Percentiles rank a stretch among this genome's conserved stretches.
phyloP scores from a whole-genome alignment of 495 filamentous ascomycete genomes.

The Penicillium diatomitis region DNA sequence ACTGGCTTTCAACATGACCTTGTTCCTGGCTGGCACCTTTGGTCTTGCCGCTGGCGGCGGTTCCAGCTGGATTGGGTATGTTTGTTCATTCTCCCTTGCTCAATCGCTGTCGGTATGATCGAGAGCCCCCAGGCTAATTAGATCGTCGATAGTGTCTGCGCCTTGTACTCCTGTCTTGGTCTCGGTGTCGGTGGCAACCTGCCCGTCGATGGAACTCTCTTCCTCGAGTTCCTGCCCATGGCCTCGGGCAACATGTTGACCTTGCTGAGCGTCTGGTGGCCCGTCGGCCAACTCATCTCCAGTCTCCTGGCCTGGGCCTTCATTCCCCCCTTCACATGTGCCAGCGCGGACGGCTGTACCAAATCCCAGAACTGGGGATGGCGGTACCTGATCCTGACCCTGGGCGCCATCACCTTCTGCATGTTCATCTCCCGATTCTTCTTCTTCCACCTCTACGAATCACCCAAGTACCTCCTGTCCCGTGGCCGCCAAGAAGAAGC shows the following conservation, averaged over 20 bases:
- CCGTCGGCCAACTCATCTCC: constrained; percentile 45
- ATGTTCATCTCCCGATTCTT: constrained; percentile 66
- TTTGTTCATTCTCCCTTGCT: neutral
- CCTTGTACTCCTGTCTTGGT: constrained; percentile 41
- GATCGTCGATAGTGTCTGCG: constrained; percentile 19
- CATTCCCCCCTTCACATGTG: constrained; percentile 45
- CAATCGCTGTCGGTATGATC: neutral
- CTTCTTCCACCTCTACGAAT: constrained; percentile 71
- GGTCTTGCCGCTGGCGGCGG: constrained; percentile 45
- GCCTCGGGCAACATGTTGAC: constrained; percentile 45
- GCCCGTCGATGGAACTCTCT: constrained; percentile 49
- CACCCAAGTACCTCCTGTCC: constrained; percentile 70
- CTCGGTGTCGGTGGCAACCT: constrained; percentile 53
- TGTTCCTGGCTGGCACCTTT: constrained; percentile 47
- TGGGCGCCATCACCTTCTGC: constrained; percentile 62
- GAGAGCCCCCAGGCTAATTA: neutral
- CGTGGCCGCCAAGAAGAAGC: constrained; percentile 64
- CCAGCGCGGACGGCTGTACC: constrained; percentile 40
- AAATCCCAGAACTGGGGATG: constrained; percentile 66
- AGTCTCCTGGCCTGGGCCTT: constrained; percentile 49
- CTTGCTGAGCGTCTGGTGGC: constrained; percentile 53
- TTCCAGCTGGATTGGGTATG: constrained; percentile 43
- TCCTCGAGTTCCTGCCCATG: constrained; percentile 50
- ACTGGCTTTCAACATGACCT: constrained; percentile 49
- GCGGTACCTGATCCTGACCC: constrained; percentile 64